Evolutionary conservation across 305 asterid genomes (phyloP).

Genomic region (Petunia hybrid): DNA sequence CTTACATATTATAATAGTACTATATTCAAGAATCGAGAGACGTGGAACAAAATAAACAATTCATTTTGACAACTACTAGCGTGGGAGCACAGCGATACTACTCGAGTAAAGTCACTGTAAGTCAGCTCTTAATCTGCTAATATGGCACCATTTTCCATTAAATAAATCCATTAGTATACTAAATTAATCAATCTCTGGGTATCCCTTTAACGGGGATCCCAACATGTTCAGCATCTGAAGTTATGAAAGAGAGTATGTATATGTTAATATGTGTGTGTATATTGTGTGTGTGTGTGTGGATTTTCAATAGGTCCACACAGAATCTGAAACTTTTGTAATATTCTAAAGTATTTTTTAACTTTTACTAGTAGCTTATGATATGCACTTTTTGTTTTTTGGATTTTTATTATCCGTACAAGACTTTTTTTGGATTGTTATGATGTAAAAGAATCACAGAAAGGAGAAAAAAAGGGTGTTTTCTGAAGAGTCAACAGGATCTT

Average conservation of each 20-base stretch:
- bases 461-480: neutral
- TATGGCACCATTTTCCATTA: slow-evolving; percentile 26
- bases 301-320: slow-evolving; percentile 31
- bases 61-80: slow-evolving; percentile 37
- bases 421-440: slow-evolving; percentile 10
- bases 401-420: slow-evolving; percentile 21
- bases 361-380: neutral
- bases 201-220: slow-evolving; percentile 29
- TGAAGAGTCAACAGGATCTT: slow-evolving; percentile 30
- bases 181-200: neutral
- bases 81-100: slow-evolving; percentile 34
- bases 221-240: slow-evolving; percentile 25
- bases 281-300: neutral
- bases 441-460: neutral
- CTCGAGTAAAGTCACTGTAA: slow-evolving; percentile 55
- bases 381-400: neutral
- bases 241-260: neutral
- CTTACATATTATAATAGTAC: neutral
- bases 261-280: neutral
- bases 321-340: slow-evolving; percentile 24
- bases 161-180: neutral
- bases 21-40: slow-evolving; percentile 40
- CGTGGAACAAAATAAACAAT: slow-evolving; percentile 31
- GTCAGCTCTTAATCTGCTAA: slow-evolving; percentile 57
- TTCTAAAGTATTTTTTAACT: slow-evolving; percentile 32